Conservation (phyloP, 345 rosid genomes). For the Populus ilicifolia region DNA sequence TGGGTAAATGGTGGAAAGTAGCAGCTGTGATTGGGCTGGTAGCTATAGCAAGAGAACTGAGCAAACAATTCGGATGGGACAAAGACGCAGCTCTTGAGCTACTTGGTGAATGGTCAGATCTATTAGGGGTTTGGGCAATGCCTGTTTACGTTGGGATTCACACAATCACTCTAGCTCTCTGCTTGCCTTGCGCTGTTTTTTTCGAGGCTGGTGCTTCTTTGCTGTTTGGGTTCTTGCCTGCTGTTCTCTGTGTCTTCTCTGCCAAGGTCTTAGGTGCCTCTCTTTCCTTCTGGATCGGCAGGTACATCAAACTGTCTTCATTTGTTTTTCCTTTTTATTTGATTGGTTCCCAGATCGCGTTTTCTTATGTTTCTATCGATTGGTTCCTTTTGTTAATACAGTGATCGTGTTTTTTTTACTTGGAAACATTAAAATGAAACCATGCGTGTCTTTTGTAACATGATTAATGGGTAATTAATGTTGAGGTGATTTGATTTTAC, state of each 20-base stretch:
- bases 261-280: constrained; percentile 88
- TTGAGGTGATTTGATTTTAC: background rate
- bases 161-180: constrained; percentile 66
- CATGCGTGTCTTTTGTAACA: too few species aligned
- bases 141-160: constrained; percentile 80
- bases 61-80: constrained; percentile 48
- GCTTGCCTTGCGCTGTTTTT: constrained; percentile 85
- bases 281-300: constrained; percentile 88
- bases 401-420: background rate
- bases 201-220: constrained; percentile 85
- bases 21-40: constrained; percentile 31
- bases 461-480: too few species aligned
- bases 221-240: constrained; percentile 81
- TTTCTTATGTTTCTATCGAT: background rate
- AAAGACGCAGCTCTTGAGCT: constrained; percentile 45
- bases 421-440: background rate
- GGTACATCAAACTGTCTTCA: constrained; percentile 30
- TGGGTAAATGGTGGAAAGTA: constrained; percentile 56
- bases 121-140: constrained; percentile 79
- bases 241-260: constrained; percentile 66
- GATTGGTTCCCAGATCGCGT: background rate
- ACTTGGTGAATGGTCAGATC: constrained; percentile 53
- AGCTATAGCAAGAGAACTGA: constrained; percentile 38
- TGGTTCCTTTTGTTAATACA: background rate
- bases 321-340: background rate